Base-by-base conservation (phyloP, 2,329 filamentous ascomycete species). In the Chalara sp. region DNA sequence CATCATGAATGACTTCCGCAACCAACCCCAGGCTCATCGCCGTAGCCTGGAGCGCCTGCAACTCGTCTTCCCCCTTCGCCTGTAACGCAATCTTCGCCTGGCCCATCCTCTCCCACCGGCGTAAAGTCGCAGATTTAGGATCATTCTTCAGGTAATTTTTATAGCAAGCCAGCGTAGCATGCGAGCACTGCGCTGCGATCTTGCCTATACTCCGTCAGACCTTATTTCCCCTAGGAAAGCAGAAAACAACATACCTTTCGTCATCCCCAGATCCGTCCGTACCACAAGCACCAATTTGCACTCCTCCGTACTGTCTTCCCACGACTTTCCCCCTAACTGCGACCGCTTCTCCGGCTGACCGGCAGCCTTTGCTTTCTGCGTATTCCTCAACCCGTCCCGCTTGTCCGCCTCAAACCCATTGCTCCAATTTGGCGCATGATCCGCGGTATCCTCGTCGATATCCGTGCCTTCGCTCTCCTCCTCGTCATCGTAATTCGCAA, bases 101-200 rank as follows among this genome's bases (percentile, higher is more conserved):
- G 10, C 93, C 93, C 50, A 77, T 72, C 47, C 75, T 76, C 71
- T 99, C 93, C 93, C 93, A 99, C 58, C 86, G 84, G 58, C 78
- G 78, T 46, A 99, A 80, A 48, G 95, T 73, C 42, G 73, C 73
- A 50, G 82, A 79, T 44, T 78, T 74, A 11, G 79, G 68, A 43
- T 71, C 62, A 29, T 76, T 75, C 43, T 74, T 70, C 51, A 81
- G 71, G 57, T 95, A 82, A 53, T 83, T 74, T 73, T 96, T 97
- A 82, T 96, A 99, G 79, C 92, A 97, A 50, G 92, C 91, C 51
- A 99, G 83, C 3, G 92, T 96, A n/a, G 93, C 93, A 70, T 97
- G 93, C 46, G 86, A 87, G 71, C 87, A 92, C 71, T 97, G 93
- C 6, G 93, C 93, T 51, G 89, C 93, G 63, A 97, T 96, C 77